Conservation (phyloP, 495 filamentous ascomycete species). For the Trichoderma reesei region DNA sequence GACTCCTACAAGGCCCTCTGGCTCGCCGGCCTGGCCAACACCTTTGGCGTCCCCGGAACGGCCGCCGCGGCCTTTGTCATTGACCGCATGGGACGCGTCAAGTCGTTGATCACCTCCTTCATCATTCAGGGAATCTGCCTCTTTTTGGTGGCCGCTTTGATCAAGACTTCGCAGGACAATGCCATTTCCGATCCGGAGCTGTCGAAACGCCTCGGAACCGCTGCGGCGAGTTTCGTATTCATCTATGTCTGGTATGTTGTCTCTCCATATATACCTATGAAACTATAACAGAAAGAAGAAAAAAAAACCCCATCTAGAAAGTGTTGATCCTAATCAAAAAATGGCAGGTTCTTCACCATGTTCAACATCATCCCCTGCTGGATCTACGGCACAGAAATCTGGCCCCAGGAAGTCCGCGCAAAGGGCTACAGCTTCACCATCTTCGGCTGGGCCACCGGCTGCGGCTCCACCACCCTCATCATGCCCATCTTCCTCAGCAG, state of each 20-base stretch:
- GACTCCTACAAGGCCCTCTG: conserved; percentile 15
- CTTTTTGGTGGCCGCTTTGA: conserved; percentile 42
- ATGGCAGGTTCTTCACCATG: conserved; percentile 14
- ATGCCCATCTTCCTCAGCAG: conserved; percentile 54
- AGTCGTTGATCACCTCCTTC: conserved; percentile 46
- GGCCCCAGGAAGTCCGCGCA: conserved; percentile 56
- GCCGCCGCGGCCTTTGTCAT: conserved; percentile 29
- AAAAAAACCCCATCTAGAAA: too few species aligned
- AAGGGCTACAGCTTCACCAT: conserved; percentile 69
- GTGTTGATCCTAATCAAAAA: neutral
- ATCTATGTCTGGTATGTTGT: conserved; percentile 43
- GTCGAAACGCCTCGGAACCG: conserved; percentile 44
- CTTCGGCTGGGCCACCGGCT: conserved; percentile 66
- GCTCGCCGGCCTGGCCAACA: conserved; percentile 16
- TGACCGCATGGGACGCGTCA: conserved; percentile 44
- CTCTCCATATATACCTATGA: neutral
- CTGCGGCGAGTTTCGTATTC: conserved; percentile 58
- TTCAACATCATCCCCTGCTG: conserved; percentile 52
- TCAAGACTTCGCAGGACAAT: conserved; percentile 18
- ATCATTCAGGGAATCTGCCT: conserved; percentile 40
- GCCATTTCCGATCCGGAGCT: neutral
- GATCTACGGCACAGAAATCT: conserved; percentile 62
- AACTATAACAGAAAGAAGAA: too few species aligned
- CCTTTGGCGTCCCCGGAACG: conserved; percentile 16
- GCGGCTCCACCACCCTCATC: conserved; percentile 50